These are phyloP conservation scores for Fusarium siculi DNA, from an alignment of 2,329 filamentous ascomycete genomes.

Conservation along the genomic window DNA sequence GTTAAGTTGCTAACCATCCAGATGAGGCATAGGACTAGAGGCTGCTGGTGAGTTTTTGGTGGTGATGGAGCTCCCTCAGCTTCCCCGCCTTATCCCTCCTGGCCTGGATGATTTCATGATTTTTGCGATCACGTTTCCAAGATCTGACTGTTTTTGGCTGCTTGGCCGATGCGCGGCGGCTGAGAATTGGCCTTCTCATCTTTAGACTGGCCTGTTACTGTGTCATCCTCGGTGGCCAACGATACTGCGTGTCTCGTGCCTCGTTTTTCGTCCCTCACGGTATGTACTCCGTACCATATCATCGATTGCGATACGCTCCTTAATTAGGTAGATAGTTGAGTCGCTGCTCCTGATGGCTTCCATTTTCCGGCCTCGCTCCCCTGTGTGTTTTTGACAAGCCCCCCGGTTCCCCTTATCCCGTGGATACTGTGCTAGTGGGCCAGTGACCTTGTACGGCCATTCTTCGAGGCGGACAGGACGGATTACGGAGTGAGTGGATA, in stretches of 20 bases:
- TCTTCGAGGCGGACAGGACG: slow-evolving; percentile 35
- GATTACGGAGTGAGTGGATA: slow-evolving; percentile 38
- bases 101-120: slow-evolving; percentile 31
- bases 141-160: slow-evolving; percentile 25
- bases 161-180: slow-evolving; percentile 12
- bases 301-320: slow-evolving; percentile 13
- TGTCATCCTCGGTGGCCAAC: slow-evolving; percentile 18
- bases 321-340: slow-evolving; percentile 9
- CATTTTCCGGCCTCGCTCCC: slow-evolving; percentile 22
- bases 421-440: slow-evolving; percentile 27
- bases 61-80: slow-evolving; percentile 23
- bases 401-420: slow-evolving; percentile 28
- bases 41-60: slow-evolving; percentile 14
- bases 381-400: slow-evolving; percentile 21
- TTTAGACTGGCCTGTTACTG: slow-evolving; percentile 5
- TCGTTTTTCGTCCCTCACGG: slow-evolving; percentile 23
- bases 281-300: not conserved
- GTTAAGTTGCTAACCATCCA: not conserved
- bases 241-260: slow-evolving; percentile 19
- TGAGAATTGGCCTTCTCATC: slow-evolving; percentile 3
- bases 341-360: slow-evolving; percentile 20
- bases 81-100: slow-evolving; percentile 30
- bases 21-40: not conserved
- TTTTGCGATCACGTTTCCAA: slow-evolving; percentile 30
- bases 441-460: slow-evolving; percentile 33